These are phyloP conservation scores for Cladosporium velox DNA, from an alignment of 2,329 filamentous ascomycete species.

Conservation along the genomic window DNA sequence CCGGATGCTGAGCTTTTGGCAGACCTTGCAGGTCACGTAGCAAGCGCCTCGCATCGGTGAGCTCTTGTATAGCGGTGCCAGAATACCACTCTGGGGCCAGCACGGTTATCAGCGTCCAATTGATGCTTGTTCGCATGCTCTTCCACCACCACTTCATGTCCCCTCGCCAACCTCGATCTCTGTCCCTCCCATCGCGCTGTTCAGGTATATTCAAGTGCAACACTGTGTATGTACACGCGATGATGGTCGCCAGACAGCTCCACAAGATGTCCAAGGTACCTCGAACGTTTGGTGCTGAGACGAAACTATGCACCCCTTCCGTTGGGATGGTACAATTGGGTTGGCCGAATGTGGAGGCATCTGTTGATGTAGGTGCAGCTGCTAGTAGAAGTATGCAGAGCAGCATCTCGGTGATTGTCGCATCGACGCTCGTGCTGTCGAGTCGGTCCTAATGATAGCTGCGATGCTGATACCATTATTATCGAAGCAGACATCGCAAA, in stretches of 20 bases:
- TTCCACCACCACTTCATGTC: slow-evolving; percentile 14
- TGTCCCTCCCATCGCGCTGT: slow-evolving; percentile 1
- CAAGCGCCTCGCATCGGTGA: background rate
- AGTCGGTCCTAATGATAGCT: background rate
- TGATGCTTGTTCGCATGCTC: slow-evolving; percentile 1
- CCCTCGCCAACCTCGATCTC: slow-evolving; percentile 6
- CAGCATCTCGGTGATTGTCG: background rate
- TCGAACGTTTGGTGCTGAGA: slow-evolving; percentile 24
- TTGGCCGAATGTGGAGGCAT: background rate
- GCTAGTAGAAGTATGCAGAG: background rate
- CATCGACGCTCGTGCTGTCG: background rate
- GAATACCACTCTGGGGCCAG: slow-evolving; percentile 16
- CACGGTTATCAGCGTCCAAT: slow-evolving; percentile 9
- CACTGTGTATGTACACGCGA: slow-evolving; percentile 42
- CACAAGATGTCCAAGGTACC: slow-evolving; percentile 40
- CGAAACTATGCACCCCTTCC: slow-evolving; percentile 4
- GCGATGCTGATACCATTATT: background rate
- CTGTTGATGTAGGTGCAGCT: background rate
- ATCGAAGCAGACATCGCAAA: background rate
- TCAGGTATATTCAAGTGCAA: slow-evolving; percentile 43
- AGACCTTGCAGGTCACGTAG: background rate
- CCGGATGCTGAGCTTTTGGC: background rate
- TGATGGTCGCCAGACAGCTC: slow-evolving; percentile 34
- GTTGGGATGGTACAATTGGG: slow-evolving; percentile 19
- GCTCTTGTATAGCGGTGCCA: slow-evolving; percentile 5